phyloP scores from a whole-genome alignment of 2,329 filamentous ascomycete species.

The Pezicula carpinea region DNA sequence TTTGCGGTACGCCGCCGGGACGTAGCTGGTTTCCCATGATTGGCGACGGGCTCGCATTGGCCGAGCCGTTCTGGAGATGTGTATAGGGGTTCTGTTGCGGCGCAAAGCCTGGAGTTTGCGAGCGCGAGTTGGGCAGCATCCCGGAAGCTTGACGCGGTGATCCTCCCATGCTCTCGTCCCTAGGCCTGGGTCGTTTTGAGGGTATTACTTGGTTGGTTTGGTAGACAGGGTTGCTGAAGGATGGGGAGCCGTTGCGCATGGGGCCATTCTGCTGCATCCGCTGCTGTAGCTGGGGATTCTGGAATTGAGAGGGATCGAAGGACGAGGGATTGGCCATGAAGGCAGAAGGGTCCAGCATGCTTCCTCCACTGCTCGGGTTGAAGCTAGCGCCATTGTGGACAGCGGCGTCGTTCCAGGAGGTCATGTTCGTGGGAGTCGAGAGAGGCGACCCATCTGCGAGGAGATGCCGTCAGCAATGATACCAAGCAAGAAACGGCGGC shows the following conservation, averaged over 20 bases:
- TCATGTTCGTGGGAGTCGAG: conserved; percentile 54
- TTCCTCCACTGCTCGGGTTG: conserved; percentile 50
- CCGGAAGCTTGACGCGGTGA: conserved; percentile 73
- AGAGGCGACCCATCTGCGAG: conserved; percentile 29
- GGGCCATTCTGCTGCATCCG: conserved; percentile 79
- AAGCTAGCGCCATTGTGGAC: conserved; percentile 67
- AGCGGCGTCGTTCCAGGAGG: conserved; percentile 65
- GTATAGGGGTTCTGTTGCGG: conserved; percentile 66
- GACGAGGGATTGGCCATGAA: conserved; percentile 57
- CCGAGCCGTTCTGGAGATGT: conserved; percentile 76
- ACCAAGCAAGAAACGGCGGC: conserved; percentile 11
- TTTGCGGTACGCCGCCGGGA: conserved; percentile 65
- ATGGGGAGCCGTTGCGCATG: conserved; percentile 77
- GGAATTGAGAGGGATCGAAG: conserved; percentile 50
- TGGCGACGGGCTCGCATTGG: conserved; percentile 85
- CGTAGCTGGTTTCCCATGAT: conserved; percentile 81
- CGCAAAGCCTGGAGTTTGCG: conserved; percentile 76
- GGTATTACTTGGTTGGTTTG: conserved; percentile 83
- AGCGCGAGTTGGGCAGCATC: conserved; percentile 76
- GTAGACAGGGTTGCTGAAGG: conserved; percentile 73
- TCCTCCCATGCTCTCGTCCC: conserved; percentile 78
- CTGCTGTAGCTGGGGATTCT: conserved; percentile 44
- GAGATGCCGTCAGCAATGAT: conserved; percentile 24
- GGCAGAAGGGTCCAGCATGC: conserved; percentile 62
- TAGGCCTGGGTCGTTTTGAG: conserved; percentile 77